Evolutionary conservation across 305 asterid genomes (phyloP), one percentile per base, ranked within the genome.

Genomic region (Vinca major): DNA sequence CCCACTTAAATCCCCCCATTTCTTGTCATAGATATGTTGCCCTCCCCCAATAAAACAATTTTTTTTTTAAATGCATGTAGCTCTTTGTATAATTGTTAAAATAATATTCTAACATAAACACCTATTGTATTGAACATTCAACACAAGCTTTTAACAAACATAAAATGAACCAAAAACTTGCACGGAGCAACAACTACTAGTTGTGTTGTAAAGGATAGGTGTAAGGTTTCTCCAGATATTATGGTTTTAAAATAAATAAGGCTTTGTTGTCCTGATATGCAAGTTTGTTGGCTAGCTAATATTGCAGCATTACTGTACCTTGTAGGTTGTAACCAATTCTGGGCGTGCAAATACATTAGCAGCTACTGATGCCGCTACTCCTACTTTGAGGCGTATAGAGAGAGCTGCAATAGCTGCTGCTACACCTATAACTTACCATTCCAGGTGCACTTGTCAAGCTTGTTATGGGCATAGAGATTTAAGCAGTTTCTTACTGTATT

Each of bases 361-460:
- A 51, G 99, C 99, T 52, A 88, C 95, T 54, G 99, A 95, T 81
- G 99, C 97, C 21, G 89, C 97, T 74, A 91, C 94, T 62, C 99
- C 99, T 21, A 89, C 99, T 65, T 73, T 95, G 79, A 84, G 97
- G 86, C 99, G 99, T 66, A 95, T 95, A 60, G 99, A 95, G 80
- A 87, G 99, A 80, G 99, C 96, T 81, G 98, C 98, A 71, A 89
- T 94, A 73, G 98, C 99, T 78, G 97, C 99, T 44, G 99, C 99
- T 61, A 95, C 99, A 74, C 99, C 97, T 58, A 89, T 95, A 74
- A 86, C 99, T 71, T 95, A 95, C 75, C 89, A 95, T 80, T 76
- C 98, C 69, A 88, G 96, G 99, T 87, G 83, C 53, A 26, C 33
- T 66, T 73, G 65, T 73, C 53, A 66, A 53, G 73, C 55, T 71